phyloP scores from a whole-genome alignment of 2,329 filamentous ascomycete genomes.

The Neoscytalidium dimidiatum region DNA sequence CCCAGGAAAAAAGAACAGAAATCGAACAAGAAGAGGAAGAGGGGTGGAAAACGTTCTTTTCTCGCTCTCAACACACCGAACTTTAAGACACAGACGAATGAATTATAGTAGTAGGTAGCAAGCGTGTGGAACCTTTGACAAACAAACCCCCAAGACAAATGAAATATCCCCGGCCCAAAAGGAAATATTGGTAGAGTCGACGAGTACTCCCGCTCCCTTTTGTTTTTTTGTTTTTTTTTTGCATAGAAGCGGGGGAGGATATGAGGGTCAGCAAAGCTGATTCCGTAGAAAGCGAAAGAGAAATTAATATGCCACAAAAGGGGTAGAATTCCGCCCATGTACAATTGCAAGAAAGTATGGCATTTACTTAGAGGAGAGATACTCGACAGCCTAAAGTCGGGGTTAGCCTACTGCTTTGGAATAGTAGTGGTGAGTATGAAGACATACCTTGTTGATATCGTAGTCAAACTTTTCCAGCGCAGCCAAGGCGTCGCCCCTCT shows the following conservation, averaged over 20 bases:
- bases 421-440: too few species aligned
- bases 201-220: not conserved
- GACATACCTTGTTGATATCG: constrained; percentile 85
- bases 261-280: not conserved
- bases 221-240: too few species aligned
- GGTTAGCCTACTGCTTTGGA: not conserved
- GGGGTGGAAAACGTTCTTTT: not conserved
- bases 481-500: constrained; percentile 68
- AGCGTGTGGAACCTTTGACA: not conserved
- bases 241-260: not conserved
- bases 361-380: not conserved
- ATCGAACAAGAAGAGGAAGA: not conserved
- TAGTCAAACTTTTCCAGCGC: constrained; percentile 96
- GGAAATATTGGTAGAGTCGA: not conserved
- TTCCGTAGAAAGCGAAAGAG: not conserved
- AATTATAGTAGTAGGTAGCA: not conserved
- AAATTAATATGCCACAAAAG: not conserved
- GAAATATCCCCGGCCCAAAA: not conserved
- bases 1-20: not conserved
- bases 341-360: not conserved
- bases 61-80: too few species aligned
- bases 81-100: not conserved
- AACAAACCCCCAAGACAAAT: not conserved
- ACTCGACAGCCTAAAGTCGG: not conserved
- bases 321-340: not conserved